Evolutionary conservation across 1,284 basidiomycete genomes (phyloP).

Genomic region (Ganoderma resinaceum): DNA sequence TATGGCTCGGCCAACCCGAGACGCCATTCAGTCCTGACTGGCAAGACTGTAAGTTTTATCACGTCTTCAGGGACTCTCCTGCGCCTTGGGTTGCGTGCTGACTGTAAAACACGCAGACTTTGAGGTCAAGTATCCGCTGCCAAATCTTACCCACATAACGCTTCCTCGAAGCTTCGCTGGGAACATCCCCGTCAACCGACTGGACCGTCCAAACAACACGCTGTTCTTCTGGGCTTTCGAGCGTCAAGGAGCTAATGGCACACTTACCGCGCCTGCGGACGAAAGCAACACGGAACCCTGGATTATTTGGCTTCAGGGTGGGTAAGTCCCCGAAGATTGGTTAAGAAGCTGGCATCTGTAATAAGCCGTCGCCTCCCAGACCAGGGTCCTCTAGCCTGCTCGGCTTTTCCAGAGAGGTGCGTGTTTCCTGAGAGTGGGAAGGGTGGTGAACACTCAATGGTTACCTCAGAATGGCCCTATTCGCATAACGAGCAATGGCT

Average conservation of each 20-base stretch:
- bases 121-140: constrained; percentile 46
- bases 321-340: constrained; percentile 45
- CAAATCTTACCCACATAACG: constrained; percentile 62
- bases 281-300: constrained; percentile 56
- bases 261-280: constrained; percentile 51
- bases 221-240: constrained; percentile 78
- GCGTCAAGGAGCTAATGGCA: constrained; percentile 52
- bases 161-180: constrained; percentile 68
- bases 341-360: not conserved
- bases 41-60: constrained; percentile 38
- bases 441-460: not conserved
- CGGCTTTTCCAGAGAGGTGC: constrained; percentile 69
- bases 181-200: constrained; percentile 67
- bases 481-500: constrained; percentile 57
- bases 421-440: not conserved
- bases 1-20: constrained; percentile 31
- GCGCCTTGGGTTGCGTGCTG: no score
- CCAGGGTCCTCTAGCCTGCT: constrained; percentile 75
- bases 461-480: constrained; percentile 64
- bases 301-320: constrained; percentile 80
- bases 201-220: constrained; percentile 70
- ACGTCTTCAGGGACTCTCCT: not conserved
- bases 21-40: constrained; percentile 38
- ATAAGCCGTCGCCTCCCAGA: constrained; percentile 39
- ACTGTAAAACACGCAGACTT: constrained; percentile 24